phyloP scores from a whole-genome alignment of 345 rosid genomes.

The Gossypium anomalum region DNA sequence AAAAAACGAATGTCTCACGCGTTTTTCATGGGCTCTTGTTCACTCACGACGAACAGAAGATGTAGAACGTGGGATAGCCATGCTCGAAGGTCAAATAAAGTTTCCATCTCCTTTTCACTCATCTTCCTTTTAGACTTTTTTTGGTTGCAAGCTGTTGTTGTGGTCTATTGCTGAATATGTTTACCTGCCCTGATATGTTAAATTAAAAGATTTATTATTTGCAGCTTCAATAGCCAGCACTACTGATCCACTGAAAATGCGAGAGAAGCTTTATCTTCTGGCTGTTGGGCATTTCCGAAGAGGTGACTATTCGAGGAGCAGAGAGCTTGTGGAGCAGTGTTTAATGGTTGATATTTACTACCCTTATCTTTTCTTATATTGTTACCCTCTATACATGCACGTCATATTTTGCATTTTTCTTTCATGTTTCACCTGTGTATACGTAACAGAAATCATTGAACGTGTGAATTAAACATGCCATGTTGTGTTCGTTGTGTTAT shows the following conservation, averaged over 20 bases:
- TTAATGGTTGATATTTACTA: slow-evolving; percentile 39
- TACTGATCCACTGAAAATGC: slow-evolving; percentile 37
- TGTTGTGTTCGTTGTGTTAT: too few species aligned
- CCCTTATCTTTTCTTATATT: neutral
- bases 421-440: neutral
- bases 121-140: neutral
- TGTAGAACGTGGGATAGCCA: slow-evolving; percentile 76
- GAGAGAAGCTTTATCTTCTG: slow-evolving; percentile 81
- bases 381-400: neutral
- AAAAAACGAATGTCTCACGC: slow-evolving; percentile 54
- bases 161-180: neutral
- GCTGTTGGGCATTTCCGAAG: slow-evolving; percentile 73
- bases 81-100: slow-evolving; percentile 60
- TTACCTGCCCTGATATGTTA: neutral
- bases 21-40: slow-evolving; percentile 84
- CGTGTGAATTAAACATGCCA: too few species aligned
- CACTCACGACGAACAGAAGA: slow-evolving; percentile 58
- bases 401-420: neutral
- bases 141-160: neutral
- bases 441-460: neutral
- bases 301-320: slow-evolving; percentile 65
- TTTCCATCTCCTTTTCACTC: neutral
- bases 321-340: slow-evolving; percentile 65
- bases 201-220: slow-evolving; percentile 9
- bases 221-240: slow-evolving; percentile 42